These are phyloP conservation scores for Clonostachys rosea DNA, from an alignment of 2,329 filamentous ascomycete genomes.

Conservation along the genomic window DNA sequence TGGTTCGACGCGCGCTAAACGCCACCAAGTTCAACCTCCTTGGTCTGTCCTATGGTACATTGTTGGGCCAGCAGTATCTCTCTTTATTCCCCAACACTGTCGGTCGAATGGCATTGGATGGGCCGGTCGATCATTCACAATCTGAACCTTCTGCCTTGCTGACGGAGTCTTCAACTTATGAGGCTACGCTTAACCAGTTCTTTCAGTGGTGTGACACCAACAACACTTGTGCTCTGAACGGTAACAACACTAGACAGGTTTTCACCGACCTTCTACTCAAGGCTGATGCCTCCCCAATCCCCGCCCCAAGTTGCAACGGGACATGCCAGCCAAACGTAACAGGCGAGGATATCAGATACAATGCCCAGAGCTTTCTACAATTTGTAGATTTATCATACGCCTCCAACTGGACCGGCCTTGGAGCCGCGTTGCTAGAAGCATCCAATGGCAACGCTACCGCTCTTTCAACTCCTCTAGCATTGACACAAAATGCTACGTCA, in stretches of 20 bases:
- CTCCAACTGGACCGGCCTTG: constrained; percentile 8
- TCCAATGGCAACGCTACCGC: constrained; percentile 11
- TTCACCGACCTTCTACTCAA: constrained; percentile 8
- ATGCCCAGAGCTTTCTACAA: constrained; percentile 5
- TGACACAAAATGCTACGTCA: neutral
- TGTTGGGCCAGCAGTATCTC: constrained; percentile 23
- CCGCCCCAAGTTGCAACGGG: constrained; percentile 2
- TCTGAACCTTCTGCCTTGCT: constrained; percentile 8
- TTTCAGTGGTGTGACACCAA: constrained; percentile 13
- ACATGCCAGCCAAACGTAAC: constrained; percentile 10
- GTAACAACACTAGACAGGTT: constrained; percentile 2
- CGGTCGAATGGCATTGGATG: constrained; percentile 17
- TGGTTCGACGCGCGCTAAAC: constrained; percentile 12
- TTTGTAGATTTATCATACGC: constrained; percentile 6
- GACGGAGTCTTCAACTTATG: constrained; percentile 7
- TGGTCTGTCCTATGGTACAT: constrained; percentile 28
- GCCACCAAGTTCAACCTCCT: constrained; percentile 19
- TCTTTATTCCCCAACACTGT: constrained; percentile 18
- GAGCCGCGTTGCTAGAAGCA: constrained; percentile 6
- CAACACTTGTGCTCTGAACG: constrained; percentile 9
- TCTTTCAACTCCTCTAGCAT: constrained; percentile 6
- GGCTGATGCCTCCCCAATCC: constrained; percentile 7
- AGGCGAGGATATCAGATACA: constrained; percentile 12
- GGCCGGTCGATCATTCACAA: constrained; percentile 14
- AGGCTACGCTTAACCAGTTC: constrained; percentile 10